Percentiles rank a stretch among this genome's conserved stretches.
Conservation (phyloP, 345 rosid genomes). For the Fremontodendron californicum region DNA sequence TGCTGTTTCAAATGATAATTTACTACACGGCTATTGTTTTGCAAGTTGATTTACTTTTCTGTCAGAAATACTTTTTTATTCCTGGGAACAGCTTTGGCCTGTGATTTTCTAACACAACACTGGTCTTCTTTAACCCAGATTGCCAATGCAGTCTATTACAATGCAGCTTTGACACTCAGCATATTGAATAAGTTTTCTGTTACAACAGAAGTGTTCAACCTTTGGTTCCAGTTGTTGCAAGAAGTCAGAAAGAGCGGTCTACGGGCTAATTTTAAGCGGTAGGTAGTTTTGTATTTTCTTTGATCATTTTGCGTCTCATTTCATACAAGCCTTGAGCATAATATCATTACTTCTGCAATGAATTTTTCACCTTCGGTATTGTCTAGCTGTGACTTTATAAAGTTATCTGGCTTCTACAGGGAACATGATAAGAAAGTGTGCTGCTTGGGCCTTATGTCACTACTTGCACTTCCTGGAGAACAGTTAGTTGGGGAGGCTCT, state of each 20-base stretch:
- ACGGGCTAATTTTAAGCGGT: slow-evolving; percentile 84
- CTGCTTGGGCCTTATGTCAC: slow-evolving; percentile 88
- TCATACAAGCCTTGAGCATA: not conserved
- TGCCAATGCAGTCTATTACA: slow-evolving; percentile 93
- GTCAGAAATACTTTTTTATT: not conserved
- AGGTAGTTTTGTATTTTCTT: not conserved
- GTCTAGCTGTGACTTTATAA: slow-evolving; percentile 3
- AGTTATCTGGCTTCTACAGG: slow-evolving; percentile 43
- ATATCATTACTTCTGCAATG: not conserved
- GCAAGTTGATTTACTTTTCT: not conserved
- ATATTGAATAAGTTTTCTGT: slow-evolving; percentile 79
- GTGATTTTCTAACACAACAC: not conserved
- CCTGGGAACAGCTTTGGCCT: not conserved
- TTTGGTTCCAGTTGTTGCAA: slow-evolving; percentile 97
- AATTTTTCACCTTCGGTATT: not conserved
- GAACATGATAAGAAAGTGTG: slow-evolving; percentile 96
- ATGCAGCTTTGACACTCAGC: slow-evolving; percentile 72
- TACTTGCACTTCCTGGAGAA: slow-evolving; percentile 76
- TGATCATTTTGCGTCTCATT: not conserved
- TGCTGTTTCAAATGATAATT: no score
- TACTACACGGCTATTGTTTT: no score
- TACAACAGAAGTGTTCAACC: slow-evolving; percentile 64
- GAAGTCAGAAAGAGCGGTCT: slow-evolving; percentile 83
- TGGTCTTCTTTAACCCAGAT: slow-evolving; percentile 40
- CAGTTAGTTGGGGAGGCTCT: slow-evolving; percentile 84